Percentiles rank a stretch among this genome's conserved stretches.
Conservation (phyloP, 148 eudicot genomes). For the Arbutus unedo region DNA sequence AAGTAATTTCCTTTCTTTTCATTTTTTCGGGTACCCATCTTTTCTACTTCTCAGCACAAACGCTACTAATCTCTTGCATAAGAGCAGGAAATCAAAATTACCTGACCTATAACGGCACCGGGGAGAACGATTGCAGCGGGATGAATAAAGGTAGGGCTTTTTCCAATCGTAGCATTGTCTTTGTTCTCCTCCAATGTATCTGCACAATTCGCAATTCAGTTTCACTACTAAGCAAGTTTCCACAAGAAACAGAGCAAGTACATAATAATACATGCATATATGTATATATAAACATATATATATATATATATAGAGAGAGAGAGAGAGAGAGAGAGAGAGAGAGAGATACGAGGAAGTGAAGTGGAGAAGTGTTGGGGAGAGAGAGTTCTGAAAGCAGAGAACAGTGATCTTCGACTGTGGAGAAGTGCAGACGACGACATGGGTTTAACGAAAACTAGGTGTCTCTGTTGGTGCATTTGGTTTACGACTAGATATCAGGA, state of each 20-base stretch:
- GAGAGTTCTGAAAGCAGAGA: conserved; percentile 16
- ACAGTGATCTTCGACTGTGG: conserved; percentile 21
- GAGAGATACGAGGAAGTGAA: conserved; percentile 18
- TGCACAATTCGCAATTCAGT: conserved; percentile 23
- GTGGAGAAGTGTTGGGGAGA: conserved; percentile 19
- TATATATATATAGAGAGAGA: neutral
- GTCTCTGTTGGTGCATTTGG: neutral
- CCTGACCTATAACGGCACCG: conserved; percentile 67
- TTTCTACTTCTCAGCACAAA: neutral
- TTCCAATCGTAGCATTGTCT: conserved; percentile 14
- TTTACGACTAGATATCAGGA: neutral
- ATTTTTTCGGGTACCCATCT: too few species aligned
- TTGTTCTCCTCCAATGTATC: conserved; percentile 35
- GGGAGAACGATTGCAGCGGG: conserved; percentile 81
- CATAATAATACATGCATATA: too few species aligned
- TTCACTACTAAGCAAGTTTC: neutral
- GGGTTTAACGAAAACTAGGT: neutral
- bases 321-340: conserved; percentile 11
- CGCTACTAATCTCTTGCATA: too few species aligned
- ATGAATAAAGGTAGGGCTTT: conserved; percentile 44
- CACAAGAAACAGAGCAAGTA: too few species aligned
- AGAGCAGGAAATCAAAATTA: conserved; percentile 13
- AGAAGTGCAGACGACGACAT: conserved; percentile 18
- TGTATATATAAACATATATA: too few species aligned
- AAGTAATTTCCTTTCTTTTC: too few species aligned